phyloP scores from a whole-genome alignment of 345 rosid genomes.

The Rhizophora apiculata region DNA sequence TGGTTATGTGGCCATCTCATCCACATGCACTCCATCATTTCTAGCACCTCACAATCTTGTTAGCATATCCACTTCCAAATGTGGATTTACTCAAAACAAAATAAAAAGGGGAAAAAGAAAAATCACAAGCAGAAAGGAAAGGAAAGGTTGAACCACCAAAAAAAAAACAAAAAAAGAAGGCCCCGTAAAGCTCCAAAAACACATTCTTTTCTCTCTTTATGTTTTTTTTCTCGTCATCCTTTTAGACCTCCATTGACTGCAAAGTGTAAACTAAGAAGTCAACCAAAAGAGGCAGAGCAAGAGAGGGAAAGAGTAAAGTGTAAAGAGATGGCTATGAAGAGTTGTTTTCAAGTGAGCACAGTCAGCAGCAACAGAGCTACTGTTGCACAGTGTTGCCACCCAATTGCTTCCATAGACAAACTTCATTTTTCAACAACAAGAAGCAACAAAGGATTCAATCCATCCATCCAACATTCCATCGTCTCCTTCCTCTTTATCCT shows the following conservation, averaged over 20 bases:
- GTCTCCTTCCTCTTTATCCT: conserved; percentile 24
- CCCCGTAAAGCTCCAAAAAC: neutral
- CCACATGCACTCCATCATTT: neutral
- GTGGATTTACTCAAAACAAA: neutral
- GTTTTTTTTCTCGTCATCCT: no score
- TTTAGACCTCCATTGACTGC: no score
- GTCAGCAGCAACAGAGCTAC: conserved; percentile 30
- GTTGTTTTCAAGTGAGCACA: conserved; percentile 42
- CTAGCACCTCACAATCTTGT: neutral
- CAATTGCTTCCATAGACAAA: conserved; percentile 31
- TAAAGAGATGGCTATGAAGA: conserved; percentile 42
- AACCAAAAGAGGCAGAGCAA: neutral
- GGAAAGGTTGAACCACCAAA: neutral
- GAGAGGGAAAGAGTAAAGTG: neutral
- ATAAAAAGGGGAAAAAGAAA: neutral
- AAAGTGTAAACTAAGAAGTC: neutral
- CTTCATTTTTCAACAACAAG: conserved; percentile 24
- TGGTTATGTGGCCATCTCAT: neutral
- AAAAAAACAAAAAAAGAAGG: neutral
- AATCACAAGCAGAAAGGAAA: no score
- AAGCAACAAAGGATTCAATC: conserved; percentile 21
- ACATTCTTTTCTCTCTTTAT: no score
- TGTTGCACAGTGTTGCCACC: conserved; percentile 31
- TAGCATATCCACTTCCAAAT: neutral
- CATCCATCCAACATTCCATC: conserved; percentile 21